Conservation (phyloP, 2,329 filamentous ascomycete species). For the Penicillium capsulatum region DNA sequence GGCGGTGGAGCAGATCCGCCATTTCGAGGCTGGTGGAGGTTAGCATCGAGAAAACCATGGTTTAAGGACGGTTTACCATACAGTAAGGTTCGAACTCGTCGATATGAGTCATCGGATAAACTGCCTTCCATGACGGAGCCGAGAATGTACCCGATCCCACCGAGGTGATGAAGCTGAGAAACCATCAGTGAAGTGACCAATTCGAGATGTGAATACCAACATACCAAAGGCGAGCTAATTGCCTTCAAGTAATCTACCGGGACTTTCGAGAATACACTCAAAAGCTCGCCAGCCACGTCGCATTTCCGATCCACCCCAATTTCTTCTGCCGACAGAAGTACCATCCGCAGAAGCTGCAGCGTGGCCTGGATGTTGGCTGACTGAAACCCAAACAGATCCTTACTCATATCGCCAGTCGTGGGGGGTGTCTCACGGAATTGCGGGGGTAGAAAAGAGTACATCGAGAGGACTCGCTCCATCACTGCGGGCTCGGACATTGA, state of each 20-base stretch:
- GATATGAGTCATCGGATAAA: slow-evolving; percentile 43
- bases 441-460: slow-evolving; percentile 23
- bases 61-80: slow-evolving; percentile 11
- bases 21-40: slow-evolving; percentile 41
- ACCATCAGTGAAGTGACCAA: not conserved
- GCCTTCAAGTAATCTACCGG: slow-evolving; percentile 46
- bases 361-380: slow-evolving; percentile 51
- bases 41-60: not conserved
- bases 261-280: slow-evolving; percentile 43
- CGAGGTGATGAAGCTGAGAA: slow-evolving; percentile 44
- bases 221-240: slow-evolving; percentile 46
- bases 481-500: slow-evolving; percentile 23
- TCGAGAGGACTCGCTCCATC: slow-evolving; percentile 24
- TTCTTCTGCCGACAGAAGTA: slow-evolving; percentile 39
- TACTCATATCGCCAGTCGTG: slow-evolving; percentile 28
- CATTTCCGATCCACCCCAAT: slow-evolving; percentile 44
- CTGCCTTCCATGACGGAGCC: slow-evolving; percentile 46
- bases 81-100: slow-evolving; percentile 41
- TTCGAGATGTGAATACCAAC: not conserved
- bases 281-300: slow-evolving; percentile 44
- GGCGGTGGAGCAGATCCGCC: slow-evolving; percentile 44
- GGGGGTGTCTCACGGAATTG: slow-evolving; percentile 26
- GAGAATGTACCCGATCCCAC: slow-evolving; percentile 49
- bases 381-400: slow-evolving; percentile 47
- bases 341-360: slow-evolving; percentile 47